Evolutionary conservation across 2,329 filamentous ascomycete species (phyloP).

Genomic region (Apiospora arundinis): DNA sequence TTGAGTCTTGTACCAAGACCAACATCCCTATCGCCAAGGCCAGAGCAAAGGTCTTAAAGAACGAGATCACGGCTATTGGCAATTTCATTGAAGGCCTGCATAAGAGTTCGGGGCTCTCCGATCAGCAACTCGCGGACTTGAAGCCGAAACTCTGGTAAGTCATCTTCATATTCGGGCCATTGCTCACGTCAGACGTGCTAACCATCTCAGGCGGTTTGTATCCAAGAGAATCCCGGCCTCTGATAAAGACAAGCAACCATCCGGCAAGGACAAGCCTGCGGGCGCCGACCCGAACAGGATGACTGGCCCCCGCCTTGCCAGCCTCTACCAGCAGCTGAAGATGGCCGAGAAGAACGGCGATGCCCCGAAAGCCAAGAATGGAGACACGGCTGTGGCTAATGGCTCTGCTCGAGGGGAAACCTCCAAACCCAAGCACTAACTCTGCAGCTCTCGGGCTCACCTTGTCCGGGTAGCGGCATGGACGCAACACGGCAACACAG

Average conservation of each 20-base stretch:
- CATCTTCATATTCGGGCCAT: background rate
- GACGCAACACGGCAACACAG: constrained; percentile 32
- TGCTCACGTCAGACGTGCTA: constrained; percentile 27
- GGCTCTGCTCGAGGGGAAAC: constrained; percentile 37
- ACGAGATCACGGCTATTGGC: constrained; percentile 43
- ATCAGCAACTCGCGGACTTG: constrained; percentile 40
- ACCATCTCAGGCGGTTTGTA: constrained; percentile 41
- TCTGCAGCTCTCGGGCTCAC: background rate
- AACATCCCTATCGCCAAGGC: constrained; percentile 43
- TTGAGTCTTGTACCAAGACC: constrained; percentile 41
- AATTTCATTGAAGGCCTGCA: constrained; percentile 43
- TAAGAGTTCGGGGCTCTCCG: constrained; percentile 37
- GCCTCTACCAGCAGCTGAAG: constrained; percentile 41
- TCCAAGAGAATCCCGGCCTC: constrained; percentile 43
- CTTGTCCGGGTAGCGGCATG: background rate
- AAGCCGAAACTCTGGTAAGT: constrained; percentile 45
- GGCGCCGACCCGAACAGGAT: constrained; percentile 32
- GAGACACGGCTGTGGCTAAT: constrained; percentile 33
- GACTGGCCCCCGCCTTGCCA: constrained; percentile 41
- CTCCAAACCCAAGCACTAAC: constrained; percentile 33
- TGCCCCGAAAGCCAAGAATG: constrained; percentile 33
- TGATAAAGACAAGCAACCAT: constrained; percentile 34
- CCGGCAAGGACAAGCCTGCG: constrained; percentile 32
- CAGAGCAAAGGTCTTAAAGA: constrained; percentile 42
- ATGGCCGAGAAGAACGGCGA: constrained; percentile 35